Conservation (phyloP, 2,329 filamentous ascomycete genomes). For the Helicocarpus griseus region DNA sequence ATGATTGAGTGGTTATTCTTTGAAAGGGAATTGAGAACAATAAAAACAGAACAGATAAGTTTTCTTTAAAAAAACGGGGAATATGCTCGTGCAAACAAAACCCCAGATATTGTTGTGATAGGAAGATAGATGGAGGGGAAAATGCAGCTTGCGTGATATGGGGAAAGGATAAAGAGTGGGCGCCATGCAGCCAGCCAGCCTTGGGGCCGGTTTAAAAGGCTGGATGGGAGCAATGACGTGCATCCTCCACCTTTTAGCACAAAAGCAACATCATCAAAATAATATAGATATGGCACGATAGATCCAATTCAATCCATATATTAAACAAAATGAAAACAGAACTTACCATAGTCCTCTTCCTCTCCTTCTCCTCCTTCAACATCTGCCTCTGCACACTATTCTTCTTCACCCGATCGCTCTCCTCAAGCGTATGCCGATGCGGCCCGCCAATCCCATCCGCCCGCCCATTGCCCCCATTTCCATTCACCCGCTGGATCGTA, state of each 20-base stretch:
- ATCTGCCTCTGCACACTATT: slow-evolving; percentile 62
- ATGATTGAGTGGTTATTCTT: no score
- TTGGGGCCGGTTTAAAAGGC: neutral
- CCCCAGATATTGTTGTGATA: neutral
- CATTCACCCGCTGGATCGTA: slow-evolving; percentile 69
- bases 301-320: neutral
- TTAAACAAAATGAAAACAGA: slow-evolving; percentile 8
- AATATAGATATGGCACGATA: no score
- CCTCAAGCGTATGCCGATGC: slow-evolving; percentile 64
- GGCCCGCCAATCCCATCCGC: slow-evolving; percentile 59
- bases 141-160: no score
- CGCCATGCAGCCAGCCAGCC: no score
- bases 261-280: no score
- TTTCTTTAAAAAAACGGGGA: neutral
- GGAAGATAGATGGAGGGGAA: no score
- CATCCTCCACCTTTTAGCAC: neutral
- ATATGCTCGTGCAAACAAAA: neutral
- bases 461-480: slow-evolving; percentile 64
- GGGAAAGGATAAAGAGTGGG: no score
- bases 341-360: slow-evolving; percentile 50
- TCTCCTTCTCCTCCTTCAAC: slow-evolving; percentile 55
- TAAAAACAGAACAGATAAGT: no score
- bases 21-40: slow-evolving; percentile 12
- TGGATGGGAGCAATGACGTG: neutral
- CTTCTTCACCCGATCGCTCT: slow-evolving; percentile 72